Conservation (phyloP, 225 moss, liverwort and hornwort species). For the Polytrichum formosum region DNA sequence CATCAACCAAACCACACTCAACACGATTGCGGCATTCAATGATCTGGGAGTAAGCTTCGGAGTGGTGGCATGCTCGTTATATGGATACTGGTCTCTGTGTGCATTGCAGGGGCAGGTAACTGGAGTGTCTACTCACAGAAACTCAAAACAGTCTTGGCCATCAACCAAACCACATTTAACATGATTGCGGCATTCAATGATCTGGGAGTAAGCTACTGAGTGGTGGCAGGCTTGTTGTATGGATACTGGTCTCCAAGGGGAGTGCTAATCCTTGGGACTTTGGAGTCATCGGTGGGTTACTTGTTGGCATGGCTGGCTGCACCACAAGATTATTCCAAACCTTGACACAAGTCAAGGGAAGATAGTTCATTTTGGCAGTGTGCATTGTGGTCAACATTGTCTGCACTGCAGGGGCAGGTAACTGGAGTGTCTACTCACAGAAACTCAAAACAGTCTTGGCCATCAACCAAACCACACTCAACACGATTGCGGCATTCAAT, state of each 20-base stretch:
- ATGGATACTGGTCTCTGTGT: constrained; percentile 40
- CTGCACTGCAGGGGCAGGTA: constrained; percentile 41
- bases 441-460: constrained; percentile 49
- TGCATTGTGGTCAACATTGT: constrained; percentile 47
- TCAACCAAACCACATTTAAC: constrained; percentile 33
- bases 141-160: constrained; percentile 46
- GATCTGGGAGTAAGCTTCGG: constrained; percentile 52
- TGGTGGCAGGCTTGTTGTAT: constrained; percentile 35
- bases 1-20: too few relatives aligned
- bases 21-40: constrained; percentile 40
- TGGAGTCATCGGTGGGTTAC: constrained; percentile 33
- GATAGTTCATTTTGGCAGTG: constrained; percentile 48
- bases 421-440: constrained; percentile 46
- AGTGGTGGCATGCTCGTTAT: too few relatives aligned
- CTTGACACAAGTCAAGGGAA: background rate
- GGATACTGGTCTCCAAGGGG: constrained; percentile 38
- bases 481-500: constrained; percentile 40
- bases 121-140: constrained; percentile 51
- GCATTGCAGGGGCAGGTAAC: constrained; percentile 40
- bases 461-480: constrained; percentile 33
- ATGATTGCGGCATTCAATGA: constrained; percentile 46
- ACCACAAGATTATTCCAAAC: too few relatives aligned
- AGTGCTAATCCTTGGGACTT: constrained; percentile 37
- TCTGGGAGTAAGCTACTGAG: constrained; percentile 36
- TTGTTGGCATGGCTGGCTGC: constrained; percentile 46